Base-by-base conservation (phyloP, 2,329 filamentous ascomycete species). In the Diplodia corticola region DNA sequence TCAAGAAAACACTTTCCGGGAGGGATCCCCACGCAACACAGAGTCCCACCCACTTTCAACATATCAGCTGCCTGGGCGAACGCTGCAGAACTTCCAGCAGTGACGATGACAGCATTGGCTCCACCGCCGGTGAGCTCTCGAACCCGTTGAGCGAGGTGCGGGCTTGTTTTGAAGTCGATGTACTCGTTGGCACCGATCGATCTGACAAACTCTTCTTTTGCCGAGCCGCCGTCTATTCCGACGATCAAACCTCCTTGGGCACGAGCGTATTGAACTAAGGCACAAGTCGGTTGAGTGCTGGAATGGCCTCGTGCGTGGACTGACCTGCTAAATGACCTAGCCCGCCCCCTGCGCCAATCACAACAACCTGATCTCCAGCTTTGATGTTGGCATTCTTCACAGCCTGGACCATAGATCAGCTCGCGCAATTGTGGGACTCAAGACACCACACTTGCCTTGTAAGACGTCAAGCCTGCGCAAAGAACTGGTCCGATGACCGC, bases 341-440 rank as follows among this genome's bases (percentile, higher is more conserved):
- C 5, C 80, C 80, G 51, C 80, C 80, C 40, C 79, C 80, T 15
- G 80, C 80, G 10, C 80, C 80, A n/a, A 82, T 75, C 13, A 82
- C 80, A 2, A 79, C 78, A 30, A 82, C 69, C 77, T 76, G 80
- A 40, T 80, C 72, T 13, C 79, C 79, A 13, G 74, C 69, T 51
- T 76, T 75, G 59, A 81, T 67, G 44, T 78, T 76, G 6, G 79
- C 71, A 69, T 81, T 81, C 46, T 78, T 69, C 20, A 82, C 77
- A 12, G 80, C 33, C 55, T 60, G 0, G 20, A 28, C 5, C 10
- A 46, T 3, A 17, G 0, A 30, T 48, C 0, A 53, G 26, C 5
- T 3, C 2, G 2, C 24, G 2, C 12, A 15, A 1, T 3, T 7
- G 30, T n/a, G 15, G 4, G 12, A n/a, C 1, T 53, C 1, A 15